These are phyloP conservation scores for Fomitopsis pulvina DNA, from an alignment of 768 basidiomycete genomes.

Conservation along the genomic window DNA sequence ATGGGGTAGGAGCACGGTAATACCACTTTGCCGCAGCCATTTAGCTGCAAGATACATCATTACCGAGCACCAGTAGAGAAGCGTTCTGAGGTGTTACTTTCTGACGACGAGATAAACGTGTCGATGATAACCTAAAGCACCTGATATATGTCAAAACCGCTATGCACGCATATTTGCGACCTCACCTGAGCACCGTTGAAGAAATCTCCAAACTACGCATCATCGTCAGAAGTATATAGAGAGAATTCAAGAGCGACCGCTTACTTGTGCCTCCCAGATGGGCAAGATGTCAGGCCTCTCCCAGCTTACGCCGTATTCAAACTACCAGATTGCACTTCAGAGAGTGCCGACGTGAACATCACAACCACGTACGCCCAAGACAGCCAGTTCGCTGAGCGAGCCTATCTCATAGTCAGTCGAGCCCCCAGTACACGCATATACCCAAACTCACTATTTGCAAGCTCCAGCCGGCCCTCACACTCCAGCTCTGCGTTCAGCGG, in stretches of 20 bases:
- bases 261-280: constrained; percentile 91
- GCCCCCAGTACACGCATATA: not conserved
- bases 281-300: constrained; percentile 74
- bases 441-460: constrained; percentile 70
- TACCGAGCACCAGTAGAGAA: not conserved
- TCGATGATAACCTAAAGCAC: constrained; percentile 69
- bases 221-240: not conserved
- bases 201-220: constrained; percentile 79
- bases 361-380: constrained; percentile 62
- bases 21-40: constrained; percentile 88
- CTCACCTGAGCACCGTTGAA: constrained; percentile 79
- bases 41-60: constrained; percentile 48
- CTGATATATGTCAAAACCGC: not conserved
- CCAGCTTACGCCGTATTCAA: constrained; percentile 90
- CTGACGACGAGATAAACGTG: constrained; percentile 78
- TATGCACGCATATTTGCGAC: not conserved
- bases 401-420: constrained; percentile 35
- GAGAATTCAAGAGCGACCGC: constrained; percentile 3
- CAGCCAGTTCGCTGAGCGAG: constrained; percentile 85
- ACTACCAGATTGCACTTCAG: constrained; percentile 34
- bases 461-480: constrained; percentile 63
- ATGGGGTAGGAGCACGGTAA: constrained; percentile 82
- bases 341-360: not conserved
- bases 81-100: constrained; percentile 46
- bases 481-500: constrained; percentile 71